Evolutionary conservation across 2,329 filamentous ascomycete species (phyloP).

Genomic region (Aspergillus sp.): DNA sequence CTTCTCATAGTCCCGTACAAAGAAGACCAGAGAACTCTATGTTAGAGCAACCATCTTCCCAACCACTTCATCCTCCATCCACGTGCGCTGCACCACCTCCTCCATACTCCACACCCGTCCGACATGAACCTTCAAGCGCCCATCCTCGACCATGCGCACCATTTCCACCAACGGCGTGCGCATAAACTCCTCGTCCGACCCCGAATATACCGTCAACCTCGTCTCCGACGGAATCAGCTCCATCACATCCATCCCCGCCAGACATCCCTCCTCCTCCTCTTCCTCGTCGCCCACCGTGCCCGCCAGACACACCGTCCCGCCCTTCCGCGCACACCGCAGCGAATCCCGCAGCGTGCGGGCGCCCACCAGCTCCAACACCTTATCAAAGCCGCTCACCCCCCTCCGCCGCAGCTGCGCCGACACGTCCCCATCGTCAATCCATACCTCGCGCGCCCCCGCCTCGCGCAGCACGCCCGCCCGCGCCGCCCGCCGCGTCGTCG

Average conservation of each 20-base stretch:
- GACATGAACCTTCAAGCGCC: constrained; percentile 41
- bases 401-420: constrained; percentile 32
- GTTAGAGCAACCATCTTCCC: constrained; percentile 46
- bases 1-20: neutral
- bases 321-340: constrained; percentile 37
- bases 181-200: constrained; percentile 41
- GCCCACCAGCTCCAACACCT: constrained; percentile 49
- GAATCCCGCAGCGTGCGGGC: constrained; percentile 45
- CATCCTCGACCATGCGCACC: constrained; percentile 36
- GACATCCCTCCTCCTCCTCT: constrained; percentile 35
- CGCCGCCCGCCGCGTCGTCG: constrained; percentile 40
- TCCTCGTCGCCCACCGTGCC: constrained; percentile 41
- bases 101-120: constrained; percentile 45
- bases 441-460: constrained; percentile 43
- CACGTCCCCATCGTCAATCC: constrained; percentile 46
- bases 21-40: neutral
- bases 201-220: constrained; percentile 43
- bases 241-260: constrained; percentile 44
- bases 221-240: constrained; percentile 40
- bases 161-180: constrained; percentile 43
- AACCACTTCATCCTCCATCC: constrained; percentile 38
- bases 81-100: constrained; percentile 48
- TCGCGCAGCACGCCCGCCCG: constrained; percentile 39
- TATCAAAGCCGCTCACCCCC: constrained; percentile 37
- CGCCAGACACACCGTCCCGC: constrained; percentile 47